Conservation (phyloP, 192 early-diverging fungal species). For the Coemansia sp. region DNA sequence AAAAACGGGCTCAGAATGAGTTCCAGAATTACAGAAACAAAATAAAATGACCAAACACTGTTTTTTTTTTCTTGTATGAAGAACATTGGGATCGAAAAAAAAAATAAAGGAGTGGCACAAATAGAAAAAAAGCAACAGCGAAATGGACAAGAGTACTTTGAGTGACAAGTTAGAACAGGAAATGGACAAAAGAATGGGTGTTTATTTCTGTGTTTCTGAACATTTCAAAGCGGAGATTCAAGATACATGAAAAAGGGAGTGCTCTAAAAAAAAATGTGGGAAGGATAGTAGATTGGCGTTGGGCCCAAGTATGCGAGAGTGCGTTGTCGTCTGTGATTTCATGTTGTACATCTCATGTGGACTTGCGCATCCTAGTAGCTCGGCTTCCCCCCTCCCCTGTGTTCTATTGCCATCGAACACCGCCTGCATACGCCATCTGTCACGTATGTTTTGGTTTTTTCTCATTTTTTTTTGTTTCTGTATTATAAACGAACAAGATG, state of each 20-base stretch:
- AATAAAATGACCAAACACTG: neutral
- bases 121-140: neutral
- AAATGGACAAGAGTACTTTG: neutral
- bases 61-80: neutral
- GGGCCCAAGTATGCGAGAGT: neutral
- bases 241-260: neutral
- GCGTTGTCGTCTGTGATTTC: constrained; percentile 1
- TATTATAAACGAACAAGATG: neutral
- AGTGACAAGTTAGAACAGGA: neutral
- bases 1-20: neutral
- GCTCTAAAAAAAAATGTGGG: neutral
- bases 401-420: constrained; percentile 16
- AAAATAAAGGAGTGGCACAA: neutral
- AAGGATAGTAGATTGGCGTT: neutral
- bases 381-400: neutral
- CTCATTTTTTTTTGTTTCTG: neutral
- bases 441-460: constrained; percentile 10
- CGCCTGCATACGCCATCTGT: constrained; percentile 21
- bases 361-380: neutral
- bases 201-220: neutral
- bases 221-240: neutral
- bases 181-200: neutral
- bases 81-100: neutral
- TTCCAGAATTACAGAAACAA: neutral
- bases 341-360: neutral